These are phyloP conservation scores for Austroboletus eburneus DNA, from an alignment of 768 basidiomycete genomes.

Conservation along the genomic window DNA sequence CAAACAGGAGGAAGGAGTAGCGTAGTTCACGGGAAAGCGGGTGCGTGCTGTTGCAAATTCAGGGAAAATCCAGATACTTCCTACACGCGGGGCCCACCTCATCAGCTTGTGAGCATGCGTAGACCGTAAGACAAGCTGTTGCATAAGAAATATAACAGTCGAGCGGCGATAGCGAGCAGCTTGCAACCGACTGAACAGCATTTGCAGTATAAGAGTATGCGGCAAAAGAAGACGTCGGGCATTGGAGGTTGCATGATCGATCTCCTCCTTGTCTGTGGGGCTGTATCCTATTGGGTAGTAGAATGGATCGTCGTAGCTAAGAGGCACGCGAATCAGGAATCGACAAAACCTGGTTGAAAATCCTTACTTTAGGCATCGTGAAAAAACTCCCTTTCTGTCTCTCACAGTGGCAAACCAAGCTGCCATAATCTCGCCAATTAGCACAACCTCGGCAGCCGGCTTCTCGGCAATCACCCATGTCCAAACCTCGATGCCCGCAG, in stretches of 20 bases:
- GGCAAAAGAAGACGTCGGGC: slow-evolving; percentile 78
- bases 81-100: slow-evolving; percentile 51
- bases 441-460: slow-evolving; percentile 71
- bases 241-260: slow-evolving; percentile 65
- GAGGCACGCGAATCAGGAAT: slow-evolving; percentile 5
- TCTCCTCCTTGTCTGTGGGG: slow-evolving; percentile 81
- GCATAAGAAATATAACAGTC: slow-evolving; percentile 79
- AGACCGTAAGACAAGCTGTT: slow-evolving; percentile 81
- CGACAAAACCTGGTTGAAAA: slow-evolving; percentile 8
- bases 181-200: slow-evolving; percentile 89
- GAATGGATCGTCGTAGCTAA: slow-evolving; percentile 86
- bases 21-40: slow-evolving; percentile 86
- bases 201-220: slow-evolving; percentile 79
- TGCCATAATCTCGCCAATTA: slow-evolving; percentile 82
- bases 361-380: slow-evolving; percentile 69
- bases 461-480: slow-evolving; percentile 92
- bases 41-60: slow-evolving; percentile 62
- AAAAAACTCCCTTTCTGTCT: slow-evolving; percentile 80
- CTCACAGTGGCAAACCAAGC: slow-evolving; percentile 86
- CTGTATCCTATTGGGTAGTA: slow-evolving; percentile 80
- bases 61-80: background rate
- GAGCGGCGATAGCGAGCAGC: slow-evolving; percentile 86
- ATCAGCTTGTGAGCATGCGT: slow-evolving; percentile 62
- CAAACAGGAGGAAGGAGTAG: slow-evolving; percentile 89
- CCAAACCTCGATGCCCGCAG: slow-evolving; percentile 92